Conservation (phyloP, 2,329 filamentous ascomycete genomes). For the Stagonosporopsis chrysanthemi region DNA sequence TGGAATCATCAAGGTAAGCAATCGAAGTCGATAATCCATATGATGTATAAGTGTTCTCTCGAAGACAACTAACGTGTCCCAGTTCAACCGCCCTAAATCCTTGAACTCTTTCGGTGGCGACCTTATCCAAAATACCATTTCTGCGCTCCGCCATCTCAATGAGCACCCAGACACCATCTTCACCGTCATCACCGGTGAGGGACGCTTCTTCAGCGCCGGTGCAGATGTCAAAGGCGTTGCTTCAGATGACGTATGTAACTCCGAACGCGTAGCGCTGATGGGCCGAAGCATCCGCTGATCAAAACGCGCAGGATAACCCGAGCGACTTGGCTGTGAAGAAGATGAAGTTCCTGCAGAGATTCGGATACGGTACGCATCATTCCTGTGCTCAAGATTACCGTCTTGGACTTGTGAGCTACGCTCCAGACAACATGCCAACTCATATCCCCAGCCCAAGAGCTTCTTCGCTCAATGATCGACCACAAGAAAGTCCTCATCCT, state of each 20-base stretch:
- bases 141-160: constrained; percentile 55
- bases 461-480: constrained; percentile 58
- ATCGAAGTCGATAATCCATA: neutral
- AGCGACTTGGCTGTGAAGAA: constrained; percentile 47
- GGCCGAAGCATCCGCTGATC: constrained; percentile 18
- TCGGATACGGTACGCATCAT: constrained; percentile 38
- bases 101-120: constrained; percentile 60
- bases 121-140: constrained; percentile 54
- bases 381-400: neutral
- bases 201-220: constrained; percentile 59
- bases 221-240: constrained; percentile 55
- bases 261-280: constrained; percentile 1
- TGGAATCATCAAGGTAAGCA: constrained; percentile 54
- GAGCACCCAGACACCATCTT: constrained; percentile 59
- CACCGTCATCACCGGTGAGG: constrained; percentile 60
- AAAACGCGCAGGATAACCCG: constrained; percentile 16
- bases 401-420: neutral
- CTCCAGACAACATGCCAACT: neutral
- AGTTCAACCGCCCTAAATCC: constrained; percentile 59
- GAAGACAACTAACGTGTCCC: neutral
- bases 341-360: constrained; percentile 34
- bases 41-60: too few species aligned
- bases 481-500: constrained; percentile 61
- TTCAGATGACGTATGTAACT: constrained; percentile 17
- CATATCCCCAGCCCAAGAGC: constrained; percentile 31